These are phyloP conservation scores for Croton setiger DNA, from an alignment of 441 rosid species.

Conservation along the genomic window DNA sequence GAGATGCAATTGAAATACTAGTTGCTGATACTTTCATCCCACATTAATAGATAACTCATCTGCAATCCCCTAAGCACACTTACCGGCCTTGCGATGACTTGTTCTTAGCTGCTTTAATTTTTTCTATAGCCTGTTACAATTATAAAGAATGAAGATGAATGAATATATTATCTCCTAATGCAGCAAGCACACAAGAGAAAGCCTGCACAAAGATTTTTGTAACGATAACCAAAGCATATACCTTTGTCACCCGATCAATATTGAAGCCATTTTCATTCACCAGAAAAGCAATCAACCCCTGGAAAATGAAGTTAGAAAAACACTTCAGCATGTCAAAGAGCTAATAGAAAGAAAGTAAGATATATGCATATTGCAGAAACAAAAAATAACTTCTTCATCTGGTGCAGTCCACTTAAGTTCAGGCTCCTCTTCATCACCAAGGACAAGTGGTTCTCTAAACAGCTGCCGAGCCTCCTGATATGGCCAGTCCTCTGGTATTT, in stretches of 20 bases:
- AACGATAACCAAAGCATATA: conserved; percentile 19
- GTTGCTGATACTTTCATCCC: background rate
- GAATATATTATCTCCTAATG: conserved; percentile 3
- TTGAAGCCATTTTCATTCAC: conserved; percentile 91
- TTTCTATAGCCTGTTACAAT: conserved; percentile 72
- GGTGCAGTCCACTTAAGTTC: conserved; percentile 82
- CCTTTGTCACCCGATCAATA: conserved; percentile 83
- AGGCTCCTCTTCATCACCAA: conserved; percentile 56
- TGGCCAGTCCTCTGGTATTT: conserved; percentile 90
- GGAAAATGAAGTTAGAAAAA: conserved; percentile 11
- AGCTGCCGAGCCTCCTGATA: conserved; percentile 77
- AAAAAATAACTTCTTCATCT: conserved; percentile 57
- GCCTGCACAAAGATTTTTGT: conserved; percentile 2
- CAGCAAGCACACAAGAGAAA: conserved; percentile 21
- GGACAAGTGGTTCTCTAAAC: conserved; percentile 79
- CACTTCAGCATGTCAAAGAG: conserved; percentile 2
- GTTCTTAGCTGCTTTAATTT: conserved; percentile 89
- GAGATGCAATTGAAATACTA: background rate
- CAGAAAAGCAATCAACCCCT: conserved; percentile 70
- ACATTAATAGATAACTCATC: conserved; percentile 5
- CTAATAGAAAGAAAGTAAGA: background rate
- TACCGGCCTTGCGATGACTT: conserved; percentile 95
- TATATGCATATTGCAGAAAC: background rate
- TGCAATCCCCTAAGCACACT: conserved; percentile 25
- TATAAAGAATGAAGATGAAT: conserved; percentile 14